Percentiles rank a stretch among this genome's conserved stretches.
These are phyloP conservation scores for Secale cereale DNA, from an alignment of 176 grass and related monocot species.

Conservation along the genomic window DNA sequence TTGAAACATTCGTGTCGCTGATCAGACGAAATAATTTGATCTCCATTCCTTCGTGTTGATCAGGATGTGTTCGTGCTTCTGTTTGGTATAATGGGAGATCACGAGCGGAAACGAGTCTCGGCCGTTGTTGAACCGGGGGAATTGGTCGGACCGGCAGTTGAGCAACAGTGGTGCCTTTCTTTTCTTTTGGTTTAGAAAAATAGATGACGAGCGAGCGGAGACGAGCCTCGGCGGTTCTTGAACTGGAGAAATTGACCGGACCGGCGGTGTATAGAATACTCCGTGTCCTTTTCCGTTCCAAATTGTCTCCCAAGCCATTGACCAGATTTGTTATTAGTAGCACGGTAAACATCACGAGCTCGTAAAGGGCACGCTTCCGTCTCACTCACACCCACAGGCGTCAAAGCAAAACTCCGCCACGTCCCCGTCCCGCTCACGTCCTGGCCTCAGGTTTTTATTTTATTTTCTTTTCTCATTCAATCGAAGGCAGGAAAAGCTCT, in stretches of 20 bases:
- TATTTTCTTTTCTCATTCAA: background rate
- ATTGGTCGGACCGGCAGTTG: background rate
- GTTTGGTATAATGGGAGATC: no score
- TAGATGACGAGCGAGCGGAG: background rate
- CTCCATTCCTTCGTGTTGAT: background rate
- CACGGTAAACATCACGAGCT: background rate
- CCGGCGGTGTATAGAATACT: background rate
- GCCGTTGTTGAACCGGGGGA: background rate
- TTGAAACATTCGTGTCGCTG: background rate
- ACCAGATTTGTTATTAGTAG: constrained; percentile 4
- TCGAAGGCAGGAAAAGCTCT: no score
- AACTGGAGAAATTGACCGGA: background rate
- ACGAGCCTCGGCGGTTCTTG: constrained; percentile 10
- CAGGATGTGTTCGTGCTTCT: background rate
- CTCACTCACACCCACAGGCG: background rate
- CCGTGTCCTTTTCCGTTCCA: background rate
- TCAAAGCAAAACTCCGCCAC: background rate
- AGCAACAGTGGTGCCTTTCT: background rate
- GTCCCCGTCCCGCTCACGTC: background rate
- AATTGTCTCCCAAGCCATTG: background rate
- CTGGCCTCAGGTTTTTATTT: background rate
- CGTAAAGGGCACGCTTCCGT: background rate
- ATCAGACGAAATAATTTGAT: background rate
- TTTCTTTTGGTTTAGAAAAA: no score
- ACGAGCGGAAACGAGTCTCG: background rate